Percentiles rank a stretch among this genome's conserved stretches.
These are phyloP conservation scores for Aspergillus hiratsukae DNA, from an alignment of 2,329 filamentous ascomycete genomes.

Conservation along the genomic window DNA sequence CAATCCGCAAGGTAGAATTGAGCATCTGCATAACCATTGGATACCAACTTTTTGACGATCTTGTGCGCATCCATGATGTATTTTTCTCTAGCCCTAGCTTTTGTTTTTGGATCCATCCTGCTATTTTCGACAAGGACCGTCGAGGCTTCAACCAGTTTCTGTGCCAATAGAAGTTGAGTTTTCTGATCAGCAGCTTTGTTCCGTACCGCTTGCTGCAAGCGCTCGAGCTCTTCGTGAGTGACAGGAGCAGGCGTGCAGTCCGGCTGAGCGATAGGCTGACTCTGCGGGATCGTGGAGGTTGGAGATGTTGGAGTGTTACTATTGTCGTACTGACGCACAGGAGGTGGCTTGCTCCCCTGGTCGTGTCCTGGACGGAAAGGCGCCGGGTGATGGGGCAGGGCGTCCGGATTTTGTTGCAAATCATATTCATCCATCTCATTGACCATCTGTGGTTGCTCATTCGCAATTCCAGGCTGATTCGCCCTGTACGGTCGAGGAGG, in stretches of 20 bases:
- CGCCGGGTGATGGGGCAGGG: conserved; percentile 52
- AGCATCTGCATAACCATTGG: conserved; percentile 69
- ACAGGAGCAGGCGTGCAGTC: conserved; percentile 49
- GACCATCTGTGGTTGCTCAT: conserved; percentile 12
- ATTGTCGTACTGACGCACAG: conserved; percentile 48
- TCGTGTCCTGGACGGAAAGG: conserved; percentile 52
- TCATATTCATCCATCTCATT: conserved; percentile 14
- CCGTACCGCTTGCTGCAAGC: conserved; percentile 65
- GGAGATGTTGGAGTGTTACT: conserved; percentile 30
- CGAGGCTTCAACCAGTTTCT: conserved; percentile 80
- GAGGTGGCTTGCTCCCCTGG: conserved; percentile 44
- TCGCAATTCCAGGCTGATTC: conserved; percentile 19
- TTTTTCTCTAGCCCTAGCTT: conserved; percentile 66
- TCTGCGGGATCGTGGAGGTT: conserved; percentile 31
- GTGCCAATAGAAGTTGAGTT: conserved; percentile 68
- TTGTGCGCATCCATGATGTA: conserved; percentile 86
- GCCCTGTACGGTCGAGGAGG: conserved; percentile 17
- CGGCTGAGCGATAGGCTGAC: conserved; percentile 9
- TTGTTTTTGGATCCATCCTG: conserved; percentile 62
- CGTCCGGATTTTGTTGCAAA: conserved; percentile 47
- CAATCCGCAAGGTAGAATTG: conserved; percentile 94
- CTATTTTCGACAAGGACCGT: conserved; percentile 71
- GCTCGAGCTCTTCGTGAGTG: conserved; percentile 72
- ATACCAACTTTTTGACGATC: conserved; percentile 80
- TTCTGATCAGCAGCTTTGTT: conserved; percentile 67